Evolutionary conservation across 2,329 filamentous ascomycete genomes (phyloP), one percentile per base, ranked within the genome.

Genomic region (Nectriaceae sp.): DNA sequence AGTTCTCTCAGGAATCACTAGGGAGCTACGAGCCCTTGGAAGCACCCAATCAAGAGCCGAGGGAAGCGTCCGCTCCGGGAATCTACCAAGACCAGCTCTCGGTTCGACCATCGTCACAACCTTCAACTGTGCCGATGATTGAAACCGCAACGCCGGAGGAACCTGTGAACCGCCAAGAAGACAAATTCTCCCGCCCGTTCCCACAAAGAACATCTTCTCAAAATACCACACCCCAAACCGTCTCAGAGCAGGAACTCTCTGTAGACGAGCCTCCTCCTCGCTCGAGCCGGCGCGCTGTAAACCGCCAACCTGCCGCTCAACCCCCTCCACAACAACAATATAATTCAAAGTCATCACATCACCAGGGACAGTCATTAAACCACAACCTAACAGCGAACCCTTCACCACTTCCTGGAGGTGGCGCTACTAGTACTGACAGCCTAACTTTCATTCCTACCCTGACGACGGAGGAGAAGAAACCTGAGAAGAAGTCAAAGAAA

Each of bases 371-470:
- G 44, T 56, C 64, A 3, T 38, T 65, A 18, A 63, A 49, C 31
- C 65, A 68, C n/a, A 63, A 60, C 21, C 49, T 65, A 11, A 55
- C 63, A 3, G 59, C 66, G 13, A 65, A 56, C 21, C 82, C 87
- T 3, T 83, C 89, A n/a, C 76, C 83, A 21, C 70, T 93, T 2
- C 85, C 88, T 19, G 87, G 87, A 11, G 85, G 84, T 46, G 82
- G 76, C 47, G 85, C 80, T 6, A 72, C 67, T 5, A 82, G 88
- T 39, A 93, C 89, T 1, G 90, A 94, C 67, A 84, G 79, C 41
- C 74, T 95, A 13, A 90, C 89, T 0, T 87, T 91, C 57, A 91
- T 94, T 43, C 89, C 91, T 1, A 93, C 87, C 0, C 74, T 88
- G 38, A 74, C 49, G 62, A 44, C 61, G 74, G 88, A 92, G 49